Conservation (phyloP, 495 filamentous ascomycete genomes). For the Penicillium fimorum region DNA sequence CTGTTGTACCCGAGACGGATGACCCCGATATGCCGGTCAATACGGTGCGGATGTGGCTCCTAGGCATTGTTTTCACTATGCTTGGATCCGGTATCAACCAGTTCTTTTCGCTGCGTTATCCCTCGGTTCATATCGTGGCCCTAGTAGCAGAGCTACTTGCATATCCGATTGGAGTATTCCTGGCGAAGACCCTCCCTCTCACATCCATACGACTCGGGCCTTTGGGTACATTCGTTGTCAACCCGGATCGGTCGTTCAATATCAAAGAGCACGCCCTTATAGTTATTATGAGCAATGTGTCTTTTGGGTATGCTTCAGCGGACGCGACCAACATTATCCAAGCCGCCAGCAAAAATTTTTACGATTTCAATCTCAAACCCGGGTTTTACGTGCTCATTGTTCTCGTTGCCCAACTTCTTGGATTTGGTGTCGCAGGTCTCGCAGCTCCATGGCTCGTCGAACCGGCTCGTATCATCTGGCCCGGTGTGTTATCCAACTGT, state of each 20-base stretch:
- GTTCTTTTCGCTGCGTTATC: conserved; percentile 84
- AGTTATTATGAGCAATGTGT: conserved; percentile 86
- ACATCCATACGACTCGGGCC: conserved; percentile 40
- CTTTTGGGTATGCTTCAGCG: conserved; percentile 63
- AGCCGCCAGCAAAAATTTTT: conserved; percentile 46
- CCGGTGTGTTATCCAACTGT: conserved; percentile 38
- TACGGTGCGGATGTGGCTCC: conserved; percentile 77
- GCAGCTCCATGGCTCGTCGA: conserved; percentile 59
- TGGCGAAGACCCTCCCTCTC: conserved; percentile 45
- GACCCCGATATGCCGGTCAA: conserved; percentile 35
- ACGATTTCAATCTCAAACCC: conserved; percentile 59
- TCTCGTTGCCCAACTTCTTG: conserved; percentile 61
- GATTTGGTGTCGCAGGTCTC: conserved; percentile 64
- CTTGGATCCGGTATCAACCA: conserved; percentile 80
- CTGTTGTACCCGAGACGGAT: conserved; percentile 44
- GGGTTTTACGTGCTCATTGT: conserved; percentile 60
- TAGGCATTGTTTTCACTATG: conserved; percentile 76
- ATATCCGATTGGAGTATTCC: conserved; percentile 54
- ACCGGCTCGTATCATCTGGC: conserved; percentile 53
- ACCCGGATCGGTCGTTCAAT: conserved; percentile 65
- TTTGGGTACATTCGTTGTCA: conserved; percentile 50
- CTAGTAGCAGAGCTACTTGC: conserved; percentile 64
- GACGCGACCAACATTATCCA: conserved; percentile 48
- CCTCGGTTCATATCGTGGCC: conserved; percentile 73
- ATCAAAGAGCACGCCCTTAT: conserved; percentile 85